Conservation (phyloP, 768 basidiomycete genomes). For the Lactifluus subvellereus region DNA sequence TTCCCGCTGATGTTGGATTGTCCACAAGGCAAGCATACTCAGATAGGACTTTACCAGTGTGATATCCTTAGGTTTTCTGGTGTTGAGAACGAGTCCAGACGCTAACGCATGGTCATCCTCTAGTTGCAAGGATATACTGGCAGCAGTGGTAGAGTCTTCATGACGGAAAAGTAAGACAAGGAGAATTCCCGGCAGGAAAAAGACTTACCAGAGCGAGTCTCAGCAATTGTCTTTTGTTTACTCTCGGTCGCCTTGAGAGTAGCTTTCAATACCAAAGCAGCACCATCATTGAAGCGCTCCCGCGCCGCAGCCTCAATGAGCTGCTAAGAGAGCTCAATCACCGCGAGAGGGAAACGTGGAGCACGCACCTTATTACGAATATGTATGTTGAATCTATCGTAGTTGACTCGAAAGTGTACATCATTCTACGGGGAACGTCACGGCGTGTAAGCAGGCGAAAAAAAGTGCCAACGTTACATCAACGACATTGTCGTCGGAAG, state of each 20-base stretch:
- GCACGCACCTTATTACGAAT: slow-evolving; percentile 74
- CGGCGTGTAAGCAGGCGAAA: not conserved
- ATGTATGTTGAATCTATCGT: slow-evolving; percentile 79
- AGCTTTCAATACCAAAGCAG: slow-evolving; percentile 66
- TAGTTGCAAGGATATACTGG: slow-evolving; percentile 58
- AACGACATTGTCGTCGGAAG: slow-evolving; percentile 51
- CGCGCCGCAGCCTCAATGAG: slow-evolving; percentile 69
- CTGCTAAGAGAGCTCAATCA: slow-evolving; percentile 36
- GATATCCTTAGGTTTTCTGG: slow-evolving; percentile 46
- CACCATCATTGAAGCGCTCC: slow-evolving; percentile 74
- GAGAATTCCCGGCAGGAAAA: not conserved
- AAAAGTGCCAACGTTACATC: slow-evolving; percentile 44
- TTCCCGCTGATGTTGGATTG: slow-evolving; percentile 71
- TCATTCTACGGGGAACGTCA: slow-evolving; percentile 42
- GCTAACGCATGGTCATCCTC: slow-evolving; percentile 56
- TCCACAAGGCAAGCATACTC: slow-evolving; percentile 75
- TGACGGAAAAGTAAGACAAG: not conserved
- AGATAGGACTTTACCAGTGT: slow-evolving; percentile 73
- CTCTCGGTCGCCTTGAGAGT: slow-evolving; percentile 64
- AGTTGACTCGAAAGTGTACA: slow-evolving; percentile 83
- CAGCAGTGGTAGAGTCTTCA: slow-evolving; percentile 60
- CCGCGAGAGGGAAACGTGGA: not conserved
- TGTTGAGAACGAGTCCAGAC: slow-evolving; percentile 53
- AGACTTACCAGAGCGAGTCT: slow-evolving; percentile 55
- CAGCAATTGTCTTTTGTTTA: slow-evolving; percentile 53